Conservation (phyloP, 2,329 filamentous ascomycete species). For the Sarocladium kiliense region DNA sequence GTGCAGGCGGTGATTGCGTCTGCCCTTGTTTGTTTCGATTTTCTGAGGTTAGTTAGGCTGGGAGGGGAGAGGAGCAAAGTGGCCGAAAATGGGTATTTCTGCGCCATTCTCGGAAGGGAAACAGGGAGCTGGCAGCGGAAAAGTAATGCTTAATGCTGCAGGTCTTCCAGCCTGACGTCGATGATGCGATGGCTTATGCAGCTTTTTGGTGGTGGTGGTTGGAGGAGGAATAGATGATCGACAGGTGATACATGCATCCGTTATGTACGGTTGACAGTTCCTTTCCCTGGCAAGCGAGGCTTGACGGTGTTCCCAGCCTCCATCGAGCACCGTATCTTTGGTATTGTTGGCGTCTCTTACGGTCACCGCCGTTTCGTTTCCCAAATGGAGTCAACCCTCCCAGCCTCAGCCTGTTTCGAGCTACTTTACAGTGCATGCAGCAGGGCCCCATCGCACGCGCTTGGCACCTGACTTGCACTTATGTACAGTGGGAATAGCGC, state of each 20-base stretch:
- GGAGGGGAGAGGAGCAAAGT: neutral
- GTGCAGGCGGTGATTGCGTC: neutral
- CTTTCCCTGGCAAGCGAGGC: too few species aligned
- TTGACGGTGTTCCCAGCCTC: too few species aligned
- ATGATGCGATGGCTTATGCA: conserved; percentile 4
- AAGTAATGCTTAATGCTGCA: neutral
- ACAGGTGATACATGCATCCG: neutral
- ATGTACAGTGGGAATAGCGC: neutral
- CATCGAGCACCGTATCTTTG: neutral
- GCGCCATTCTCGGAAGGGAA: too few species aligned
- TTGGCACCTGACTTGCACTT: neutral
- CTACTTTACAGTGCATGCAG: conserved; percentile 3
- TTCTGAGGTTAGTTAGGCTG: neutral
- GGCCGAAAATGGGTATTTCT: neutral
- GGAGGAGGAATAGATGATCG: neutral
- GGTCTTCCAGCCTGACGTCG: neutral
- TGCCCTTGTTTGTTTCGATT: neutral
- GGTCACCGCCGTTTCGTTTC: neutral
- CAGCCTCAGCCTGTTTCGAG: neutral
- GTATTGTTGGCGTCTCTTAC: too few species aligned
- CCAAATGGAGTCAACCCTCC: neutral
- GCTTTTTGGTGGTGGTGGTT: neutral
- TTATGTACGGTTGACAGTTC: neutral
- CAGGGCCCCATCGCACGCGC: neutral
- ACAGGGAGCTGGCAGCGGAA: too few species aligned